Evolutionary conservation across 2,329 filamentous ascomycete species (phyloP).

Genomic region (Apiospora rasikravindrae): DNA sequence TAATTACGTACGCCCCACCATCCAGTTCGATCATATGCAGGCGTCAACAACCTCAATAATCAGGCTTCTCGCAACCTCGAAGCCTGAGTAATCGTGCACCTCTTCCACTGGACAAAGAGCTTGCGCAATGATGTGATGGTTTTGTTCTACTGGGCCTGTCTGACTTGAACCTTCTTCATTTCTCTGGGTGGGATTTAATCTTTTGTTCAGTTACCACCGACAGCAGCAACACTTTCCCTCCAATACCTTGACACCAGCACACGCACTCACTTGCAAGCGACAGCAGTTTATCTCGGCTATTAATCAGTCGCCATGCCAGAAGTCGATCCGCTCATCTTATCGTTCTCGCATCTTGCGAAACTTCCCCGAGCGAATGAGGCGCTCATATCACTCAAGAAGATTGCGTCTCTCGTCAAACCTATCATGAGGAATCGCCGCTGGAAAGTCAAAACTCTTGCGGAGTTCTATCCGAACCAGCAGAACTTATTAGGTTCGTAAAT

Average conservation of each 20-base stretch:
- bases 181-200: not conserved
- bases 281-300: not conserved
- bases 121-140: not conserved
- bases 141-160: not conserved
- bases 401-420: slow-evolving; percentile 89
- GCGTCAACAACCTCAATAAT: not conserved
- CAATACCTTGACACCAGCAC: not conserved
- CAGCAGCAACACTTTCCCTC: not conserved
- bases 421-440: slow-evolving; percentile 89
- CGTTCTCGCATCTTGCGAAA: slow-evolving; percentile 54
- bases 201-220: not conserved
- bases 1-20: not conserved
- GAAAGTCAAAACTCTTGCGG: slow-evolving; percentile 78
- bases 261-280: not conserved
- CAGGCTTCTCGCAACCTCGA: not conserved
- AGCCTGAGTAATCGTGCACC: not conserved
- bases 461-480: slow-evolving; percentile 80
- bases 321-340: slow-evolving; percentile 51
- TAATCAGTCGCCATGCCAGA: slow-evolving; percentile 42
- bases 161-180: not conserved
- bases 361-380: slow-evolving; percentile 56
- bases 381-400: slow-evolving; percentile 71
- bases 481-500: slow-evolving; percentile 69
- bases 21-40: not conserved
- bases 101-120: not conserved